A percentile compares a stretch with the other conserved stretches of the same genome.
Conservation (phyloP, 768 basidiomycete species). For the Boletus vermiculosoides region DNA sequence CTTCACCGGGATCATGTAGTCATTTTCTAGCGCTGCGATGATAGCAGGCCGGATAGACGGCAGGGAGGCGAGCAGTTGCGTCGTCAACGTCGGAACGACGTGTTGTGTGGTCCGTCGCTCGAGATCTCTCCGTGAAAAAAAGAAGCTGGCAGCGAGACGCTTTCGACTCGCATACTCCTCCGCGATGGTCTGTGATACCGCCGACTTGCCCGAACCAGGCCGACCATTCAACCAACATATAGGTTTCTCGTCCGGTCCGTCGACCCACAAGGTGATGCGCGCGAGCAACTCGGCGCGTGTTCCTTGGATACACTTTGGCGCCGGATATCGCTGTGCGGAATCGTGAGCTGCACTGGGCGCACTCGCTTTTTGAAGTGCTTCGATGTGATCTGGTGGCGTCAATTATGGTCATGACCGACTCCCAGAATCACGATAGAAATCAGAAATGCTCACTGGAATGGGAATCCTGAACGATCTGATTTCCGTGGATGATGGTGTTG, state of each 20-base stretch:
- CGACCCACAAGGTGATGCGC: slow-evolving; percentile 16
- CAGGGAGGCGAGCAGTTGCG: slow-evolving; percentile 26
- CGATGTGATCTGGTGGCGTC: slow-evolving; percentile 10
- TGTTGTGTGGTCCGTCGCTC: slow-evolving; percentile 22
- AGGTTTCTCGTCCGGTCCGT: slow-evolving; percentile 4
- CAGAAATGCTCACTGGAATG: slow-evolving; percentile 2
- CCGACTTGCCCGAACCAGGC: slow-evolving; percentile 29
- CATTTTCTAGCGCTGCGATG: slow-evolving; percentile 21
- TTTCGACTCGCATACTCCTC: slow-evolving; percentile 5
- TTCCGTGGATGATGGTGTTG: slow-evolving; percentile 4
- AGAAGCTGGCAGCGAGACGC: slow-evolving; percentile 13
- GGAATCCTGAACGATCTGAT: slow-evolving; percentile 8
- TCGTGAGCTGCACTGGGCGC: slow-evolving; percentile 22
- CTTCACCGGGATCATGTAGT: slow-evolving; percentile 28
- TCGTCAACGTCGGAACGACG: slow-evolving; percentile 33
- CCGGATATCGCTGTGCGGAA: slow-evolving; percentile 24
- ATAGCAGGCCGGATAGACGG: slow-evolving; percentile 25
- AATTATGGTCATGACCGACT: no score
- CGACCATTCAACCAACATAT: slow-evolving; percentile 28
- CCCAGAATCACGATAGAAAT: no score
- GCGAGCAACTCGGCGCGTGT: slow-evolving; percentile 21
- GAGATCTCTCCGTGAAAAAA: slow-evolving; percentile 28
- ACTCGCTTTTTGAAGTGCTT: slow-evolving; percentile 14
- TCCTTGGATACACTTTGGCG: slow-evolving; percentile 23
- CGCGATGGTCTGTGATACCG: slow-evolving; percentile 16